Evolutionary conservation across 73 alveolate genomes (phyloP).

Genomic region (Paramecium biaurelia): DNA sequence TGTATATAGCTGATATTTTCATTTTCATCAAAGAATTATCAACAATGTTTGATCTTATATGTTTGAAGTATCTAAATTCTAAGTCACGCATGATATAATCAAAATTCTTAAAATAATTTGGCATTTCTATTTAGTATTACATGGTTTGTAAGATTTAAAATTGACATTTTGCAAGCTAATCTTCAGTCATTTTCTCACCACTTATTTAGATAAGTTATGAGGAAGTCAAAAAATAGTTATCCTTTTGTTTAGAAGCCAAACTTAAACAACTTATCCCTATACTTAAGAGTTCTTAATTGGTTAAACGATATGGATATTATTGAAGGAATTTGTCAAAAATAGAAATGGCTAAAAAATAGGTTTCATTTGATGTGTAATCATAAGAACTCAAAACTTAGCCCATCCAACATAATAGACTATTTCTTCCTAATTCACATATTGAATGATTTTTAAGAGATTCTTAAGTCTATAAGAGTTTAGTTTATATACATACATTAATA

Average conservation of each 20-base stretch:
- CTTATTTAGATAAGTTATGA: neutral
- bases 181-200: neutral
- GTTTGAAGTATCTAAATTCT: neutral
- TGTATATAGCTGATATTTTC: neutral
- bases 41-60: neutral
- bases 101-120: neutral
- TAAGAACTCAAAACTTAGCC: neutral
- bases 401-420: neutral
- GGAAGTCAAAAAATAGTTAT: neutral
- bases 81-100: constrained; percentile 5
- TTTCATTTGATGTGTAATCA: neutral
- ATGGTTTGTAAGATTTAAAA: neutral
- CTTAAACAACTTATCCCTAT: neutral
- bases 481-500: neutral
- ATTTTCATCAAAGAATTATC: neutral
- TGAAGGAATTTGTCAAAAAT: neutral
- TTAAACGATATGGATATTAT: neutral
- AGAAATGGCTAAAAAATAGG: neutral
- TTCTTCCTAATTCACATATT: neutral
- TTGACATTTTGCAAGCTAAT: neutral
- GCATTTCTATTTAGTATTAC: neutral
- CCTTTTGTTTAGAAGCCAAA: neutral
- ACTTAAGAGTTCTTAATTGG: neutral
- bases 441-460: neutral
- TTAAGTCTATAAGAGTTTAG: neutral